phyloP scores from a whole-genome alignment of 2,329 filamentous ascomycete species.

The Cladophialophora carrionii region DNA sequence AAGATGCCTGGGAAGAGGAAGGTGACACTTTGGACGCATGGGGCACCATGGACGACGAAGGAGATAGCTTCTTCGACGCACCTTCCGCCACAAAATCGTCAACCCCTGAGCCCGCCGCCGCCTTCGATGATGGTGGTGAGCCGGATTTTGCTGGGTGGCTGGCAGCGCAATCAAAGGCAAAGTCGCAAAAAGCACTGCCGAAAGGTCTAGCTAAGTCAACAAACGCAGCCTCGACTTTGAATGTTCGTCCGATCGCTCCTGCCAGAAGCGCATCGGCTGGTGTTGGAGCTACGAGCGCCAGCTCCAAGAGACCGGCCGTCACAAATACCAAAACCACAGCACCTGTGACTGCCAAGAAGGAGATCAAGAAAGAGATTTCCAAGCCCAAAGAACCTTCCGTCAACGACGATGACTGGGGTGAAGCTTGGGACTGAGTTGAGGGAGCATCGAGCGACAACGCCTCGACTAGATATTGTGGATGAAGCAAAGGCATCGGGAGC shows the following conservation, averaged over 20 bases:
- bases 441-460: background rate
- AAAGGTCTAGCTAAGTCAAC: conserved; percentile 75
- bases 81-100: conserved; percentile 41
- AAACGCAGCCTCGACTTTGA: conserved; percentile 42
- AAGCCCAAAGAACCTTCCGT: conserved; percentile 31
- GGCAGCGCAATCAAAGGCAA: conserved; percentile 79
- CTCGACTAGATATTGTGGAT: background rate
- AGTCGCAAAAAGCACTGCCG: conserved; percentile 72
- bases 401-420: conserved; percentile 53
- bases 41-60: conserved; percentile 67
- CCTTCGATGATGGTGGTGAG: conserved; percentile 80
- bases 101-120: conserved; percentile 42
- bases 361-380: conserved; percentile 58
- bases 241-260: conserved; percentile 42
- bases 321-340: conserved; percentile 52
- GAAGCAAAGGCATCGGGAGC: background rate
- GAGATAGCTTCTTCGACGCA: conserved; percentile 53
- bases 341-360: conserved; percentile 59
- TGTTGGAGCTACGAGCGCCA: conserved; percentile 37
- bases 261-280: conserved; percentile 46
- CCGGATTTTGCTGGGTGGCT: conserved; percentile 97
- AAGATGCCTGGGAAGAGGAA: conserved; percentile 63
- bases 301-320: conserved; percentile 43
- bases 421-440: conserved; percentile 51
- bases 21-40: conserved; percentile 71